phyloP scores from a whole-genome alignment of 75 land plant species.

The Picea sitchensis region DNA sequence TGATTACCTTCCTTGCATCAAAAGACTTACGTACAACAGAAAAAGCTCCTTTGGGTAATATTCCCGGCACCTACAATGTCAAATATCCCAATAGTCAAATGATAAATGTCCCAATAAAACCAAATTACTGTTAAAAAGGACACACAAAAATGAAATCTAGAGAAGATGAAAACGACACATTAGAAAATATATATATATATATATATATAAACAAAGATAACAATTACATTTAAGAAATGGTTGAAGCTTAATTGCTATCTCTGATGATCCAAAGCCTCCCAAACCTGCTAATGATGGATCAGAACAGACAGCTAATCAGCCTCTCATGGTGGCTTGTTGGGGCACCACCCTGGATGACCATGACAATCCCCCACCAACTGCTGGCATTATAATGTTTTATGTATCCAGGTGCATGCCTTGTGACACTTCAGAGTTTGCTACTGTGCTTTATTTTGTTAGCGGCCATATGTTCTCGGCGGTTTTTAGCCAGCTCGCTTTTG shows the following conservation, averaged over 20 bases:
- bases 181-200: neutral
- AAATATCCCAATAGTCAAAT: neutral
- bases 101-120: neutral
- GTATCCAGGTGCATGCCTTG: too few relatives aligned
- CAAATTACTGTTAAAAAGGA: neutral
- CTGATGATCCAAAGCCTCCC: too few relatives aligned
- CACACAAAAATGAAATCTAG: neutral
- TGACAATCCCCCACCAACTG: too few relatives aligned
- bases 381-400: too few relatives aligned
- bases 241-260: slow-evolving; percentile 1
- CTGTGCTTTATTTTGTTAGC: too few relatives aligned
- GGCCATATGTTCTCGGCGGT: too few relatives aligned
- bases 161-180: neutral
- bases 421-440: too few relatives aligned
- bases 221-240: neutral
- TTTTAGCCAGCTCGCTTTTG: too few relatives aligned
- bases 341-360: too few relatives aligned
- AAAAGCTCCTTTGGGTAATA: slow-evolving; percentile 72
- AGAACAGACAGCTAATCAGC: too few relatives aligned
- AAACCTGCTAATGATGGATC: too few relatives aligned
- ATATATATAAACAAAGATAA: neutral
- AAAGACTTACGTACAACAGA: slow-evolving; percentile 83
- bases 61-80: slow-evolving; percentile 45
- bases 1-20: slow-evolving; percentile 93
- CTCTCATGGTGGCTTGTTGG: too few relatives aligned